A percentile compares a stretch with the other conserved stretches of the same genome.
Conservation (phyloP, 352 stramenopile genomes). For the Thalassiosira mediterranea region DNA sequence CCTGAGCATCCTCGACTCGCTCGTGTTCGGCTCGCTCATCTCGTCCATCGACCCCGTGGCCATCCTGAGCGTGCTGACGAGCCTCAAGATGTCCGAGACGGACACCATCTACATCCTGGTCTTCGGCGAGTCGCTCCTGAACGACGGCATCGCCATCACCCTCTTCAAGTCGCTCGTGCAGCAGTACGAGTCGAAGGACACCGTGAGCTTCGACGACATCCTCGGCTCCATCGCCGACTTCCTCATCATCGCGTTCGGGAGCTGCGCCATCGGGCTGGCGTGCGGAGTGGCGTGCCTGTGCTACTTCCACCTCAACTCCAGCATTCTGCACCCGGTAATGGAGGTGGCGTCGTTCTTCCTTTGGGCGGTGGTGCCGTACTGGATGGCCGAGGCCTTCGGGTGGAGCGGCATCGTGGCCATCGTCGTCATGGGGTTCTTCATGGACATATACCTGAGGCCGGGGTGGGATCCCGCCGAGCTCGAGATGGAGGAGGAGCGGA, state of each 20-base stretch:
- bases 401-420: conserved; percentile 82
- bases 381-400: conserved; percentile 82
- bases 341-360: conserved; percentile 83
- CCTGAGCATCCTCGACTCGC: conserved; percentile 60
- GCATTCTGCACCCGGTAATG: conserved; percentile 78
- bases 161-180: conserved; percentile 81
- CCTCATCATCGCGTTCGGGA: conserved; percentile 77
- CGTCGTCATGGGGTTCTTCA: conserved; percentile 79
- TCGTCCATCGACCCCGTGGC: conserved; percentile 87
- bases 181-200: conserved; percentile 77
- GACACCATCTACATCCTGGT: conserved; percentile 85
- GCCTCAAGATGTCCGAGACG: conserved; percentile 82
- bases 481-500: conserved; percentile 27
- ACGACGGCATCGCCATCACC: conserved; percentile 88
- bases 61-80: conserved; percentile 85
- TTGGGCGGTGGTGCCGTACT: conserved; percentile 83
- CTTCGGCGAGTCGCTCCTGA: conserved; percentile 87
- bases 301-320: conserved; percentile 79
- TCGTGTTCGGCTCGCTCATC: conserved; percentile 86
- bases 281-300: conserved; percentile 67
- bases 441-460: conserved; percentile 72
- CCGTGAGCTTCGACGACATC: conserved; percentile 69
- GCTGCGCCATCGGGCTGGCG: conserved; percentile 67
- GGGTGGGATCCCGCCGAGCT: conserved; percentile 38
- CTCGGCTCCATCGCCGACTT: conserved; percentile 75